Base-by-base conservation (phyloP, 192 early-diverging fungal genomes). In the Coemansia sp. region DNA sequence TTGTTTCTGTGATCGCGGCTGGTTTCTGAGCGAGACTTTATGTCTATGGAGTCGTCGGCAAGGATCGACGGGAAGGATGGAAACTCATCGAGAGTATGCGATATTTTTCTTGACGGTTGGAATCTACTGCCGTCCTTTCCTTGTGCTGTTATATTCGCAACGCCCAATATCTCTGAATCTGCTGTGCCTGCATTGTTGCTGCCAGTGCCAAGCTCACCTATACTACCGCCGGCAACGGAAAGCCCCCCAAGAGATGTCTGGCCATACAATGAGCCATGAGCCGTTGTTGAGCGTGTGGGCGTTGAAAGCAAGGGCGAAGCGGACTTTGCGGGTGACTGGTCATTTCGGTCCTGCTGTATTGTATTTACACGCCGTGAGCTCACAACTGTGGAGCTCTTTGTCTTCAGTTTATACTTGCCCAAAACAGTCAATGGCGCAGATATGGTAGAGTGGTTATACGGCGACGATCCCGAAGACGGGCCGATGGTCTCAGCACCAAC, bases 361-460 rank as follows among this genome's bases (percentile, higher is more conserved):
- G 67, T 67, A 11, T 74, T 47, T 5, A 63, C 69, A 13, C 78
- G 65, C 19, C 78, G 78, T 42, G 78, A 66, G 10, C 73, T 67
- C 11, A 61, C 73, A 64, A 76, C 66, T 0, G 78, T 73, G 6
- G 78, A 73, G 63, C 64, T 68, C 41, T 72, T 77, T 18, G 71
- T 71, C 48, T 82, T 82, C 41, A 82, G 71, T 67, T 82, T 82
- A 76, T 82, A 82, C 26, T 69, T 66, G 36, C 80, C 80, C 15
- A 82, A 69, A 18, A 82, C 80, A 4, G 80, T 69, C 54, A 78
- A 43, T 19, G 76, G 76, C 48, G 80, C 71, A 26, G 74, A 77
- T 15, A 82, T 78, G 5, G 80, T 74, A 68, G 74, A 77, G 55
- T 77, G 75, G 59, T 62, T 69, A 41, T 67, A 67, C 11, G 74